These are phyloP conservation scores for Nyssa sinensis DNA, from an alignment of 148 eudicot species.

Conservation along the genomic window DNA sequence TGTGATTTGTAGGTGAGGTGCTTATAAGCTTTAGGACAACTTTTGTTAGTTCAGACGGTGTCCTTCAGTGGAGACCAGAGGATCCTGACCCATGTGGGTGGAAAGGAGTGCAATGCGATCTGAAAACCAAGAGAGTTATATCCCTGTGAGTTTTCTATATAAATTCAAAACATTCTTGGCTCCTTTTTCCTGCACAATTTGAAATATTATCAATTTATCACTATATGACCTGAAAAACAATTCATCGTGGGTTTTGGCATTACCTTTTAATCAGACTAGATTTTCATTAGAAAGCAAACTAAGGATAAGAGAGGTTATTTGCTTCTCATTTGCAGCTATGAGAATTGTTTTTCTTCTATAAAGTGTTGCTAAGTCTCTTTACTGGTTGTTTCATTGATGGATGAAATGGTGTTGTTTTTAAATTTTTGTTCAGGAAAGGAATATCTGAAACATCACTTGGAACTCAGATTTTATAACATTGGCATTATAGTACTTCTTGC, in stretches of 20 bases:
- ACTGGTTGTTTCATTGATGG: not conserved
- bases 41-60: conserved; percentile 65
- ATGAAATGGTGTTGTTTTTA: not conserved
- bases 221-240: not conserved
- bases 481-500: not conserved
- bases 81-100: conserved; percentile 92
- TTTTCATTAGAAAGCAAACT: not conserved
- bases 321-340: not conserved
- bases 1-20: conserved; percentile 66
- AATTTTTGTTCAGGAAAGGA: not conserved
- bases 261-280: not conserved
- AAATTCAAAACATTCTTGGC: not conserved
- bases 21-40: conserved; percentile 73
- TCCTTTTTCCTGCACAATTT: not conserved
- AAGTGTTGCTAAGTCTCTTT: not conserved
- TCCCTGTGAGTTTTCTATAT: conserved; percentile 61
- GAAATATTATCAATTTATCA: too few relatives aligned
- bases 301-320: too few relatives aligned
- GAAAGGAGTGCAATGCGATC: conserved; percentile 87
- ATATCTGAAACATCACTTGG: not conserved
- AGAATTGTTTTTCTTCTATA: not conserved
- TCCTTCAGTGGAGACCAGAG: conserved; percentile 89
- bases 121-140: conserved; percentile 70
- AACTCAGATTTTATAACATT: not conserved
- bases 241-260: not conserved